Base-by-base conservation (phyloP, 1,139 yeast genomes). In the Nakaseomyces uthaithaninus region DNA sequence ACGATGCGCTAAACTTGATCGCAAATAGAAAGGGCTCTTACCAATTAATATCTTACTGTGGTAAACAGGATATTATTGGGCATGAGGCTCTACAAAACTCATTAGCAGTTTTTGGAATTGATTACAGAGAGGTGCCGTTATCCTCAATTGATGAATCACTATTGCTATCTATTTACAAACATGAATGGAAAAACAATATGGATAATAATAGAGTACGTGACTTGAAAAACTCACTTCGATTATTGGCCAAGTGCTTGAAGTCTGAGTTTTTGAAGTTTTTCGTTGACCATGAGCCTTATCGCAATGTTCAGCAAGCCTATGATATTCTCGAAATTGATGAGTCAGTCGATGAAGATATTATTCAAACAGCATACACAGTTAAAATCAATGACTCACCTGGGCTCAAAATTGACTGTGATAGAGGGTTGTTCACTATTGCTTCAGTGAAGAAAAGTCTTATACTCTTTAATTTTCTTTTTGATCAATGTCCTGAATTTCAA, bases 311-410 rank as follows among this genome's bases (percentile, higher is more conserved):
- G 2, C 71, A 75, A 39, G 93, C 95, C 0, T 75, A 81, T 49
- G 69, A 68, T 1, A 69, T 72, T 12, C 62, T 86, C 37, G 80
- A 76, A 12, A 72, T 81, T 18, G 80, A 74, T 49, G 75, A 73
- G 27, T 68, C 75, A 5, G 80, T 85, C 3, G 93, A 81, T 54
- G 91, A 81, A 53, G 93, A 82, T 45, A 76, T 82, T 33, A 74
- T 82, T 3, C 68, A 77, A 25, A 80, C 91, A 1, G 86, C 89
- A 0, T 79, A 72, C 50, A 77, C 80, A 43, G 68, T 77, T 39
- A 77, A 77, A 45, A 62, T 71, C 3, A 73, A 72, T 38, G 91
- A 81, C 42, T 60, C 60, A 1, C 66, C 66, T 34, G 60, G 53
- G 40, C 57, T 44, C 48, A 62, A 42, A 46, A 55, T 19, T 35